These are phyloP conservation scores for Diaporthe nobilis DNA, from an alignment of 2,329 filamentous ascomycete genomes.

Conservation along the genomic window DNA sequence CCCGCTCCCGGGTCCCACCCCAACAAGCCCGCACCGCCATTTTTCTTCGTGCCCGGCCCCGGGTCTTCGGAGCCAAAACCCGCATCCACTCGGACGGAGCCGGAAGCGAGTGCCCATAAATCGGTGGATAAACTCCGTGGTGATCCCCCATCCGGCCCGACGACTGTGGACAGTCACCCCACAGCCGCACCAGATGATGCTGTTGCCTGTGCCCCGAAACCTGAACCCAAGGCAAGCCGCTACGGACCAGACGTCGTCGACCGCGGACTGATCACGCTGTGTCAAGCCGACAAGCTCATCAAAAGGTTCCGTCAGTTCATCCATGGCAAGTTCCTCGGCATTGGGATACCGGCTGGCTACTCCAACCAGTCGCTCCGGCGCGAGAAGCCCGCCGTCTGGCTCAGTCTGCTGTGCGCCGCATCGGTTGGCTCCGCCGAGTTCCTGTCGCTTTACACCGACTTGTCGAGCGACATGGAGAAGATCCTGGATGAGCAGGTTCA, in stretches of 20 bases:
- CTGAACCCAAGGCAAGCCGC: not conserved
- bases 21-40: constrained; percentile 6
- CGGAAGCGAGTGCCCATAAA: not conserved
- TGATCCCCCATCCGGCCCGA: not conserved
- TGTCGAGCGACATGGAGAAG: constrained; percentile 15
- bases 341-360: constrained; percentile 18
- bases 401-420: constrained; percentile 40
- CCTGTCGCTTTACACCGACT: not conserved
- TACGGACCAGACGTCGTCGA: constrained; percentile 36
- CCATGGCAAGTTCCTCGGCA: constrained; percentile 21
- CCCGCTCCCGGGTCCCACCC: not conserved
- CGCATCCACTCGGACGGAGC: too few relatives aligned
- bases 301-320: constrained; percentile 26
- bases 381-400: constrained; percentile 32
- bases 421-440: constrained; percentile 26
- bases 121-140: not conserved
- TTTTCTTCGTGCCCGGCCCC: not conserved
- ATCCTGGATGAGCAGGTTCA: constrained; percentile 14
- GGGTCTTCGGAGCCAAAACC: not conserved
- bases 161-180: not conserved
- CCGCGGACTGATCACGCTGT: constrained; percentile 16
- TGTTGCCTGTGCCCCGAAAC: not conserved
- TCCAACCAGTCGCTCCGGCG: constrained; percentile 18
- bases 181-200: not conserved
- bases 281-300: constrained; percentile 28